Conservation (phyloP, 2,329 filamentous ascomycete species). For the Lachnellula willkommii region DNA sequence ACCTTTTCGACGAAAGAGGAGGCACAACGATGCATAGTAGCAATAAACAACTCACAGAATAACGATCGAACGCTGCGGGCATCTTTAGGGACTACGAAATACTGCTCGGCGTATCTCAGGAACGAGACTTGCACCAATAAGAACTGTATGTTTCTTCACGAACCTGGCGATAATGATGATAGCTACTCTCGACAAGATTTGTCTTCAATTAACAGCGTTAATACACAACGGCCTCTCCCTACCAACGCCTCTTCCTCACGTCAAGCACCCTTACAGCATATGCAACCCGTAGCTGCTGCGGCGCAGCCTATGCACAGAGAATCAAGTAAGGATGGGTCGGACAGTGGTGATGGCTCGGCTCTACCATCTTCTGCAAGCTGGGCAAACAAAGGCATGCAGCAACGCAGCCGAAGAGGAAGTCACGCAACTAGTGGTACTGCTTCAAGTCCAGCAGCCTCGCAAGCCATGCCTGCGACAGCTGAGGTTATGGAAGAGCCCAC, state of each 20-base stretch:
- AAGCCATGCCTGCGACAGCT: slow-evolving; percentile 48
- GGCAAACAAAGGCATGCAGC: slow-evolving; percentile 66
- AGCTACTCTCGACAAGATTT: slow-evolving; percentile 93
- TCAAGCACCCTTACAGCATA: slow-evolving; percentile 31
- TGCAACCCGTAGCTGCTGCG: slow-evolving; percentile 32
- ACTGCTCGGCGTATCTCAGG: slow-evolving; percentile 93
- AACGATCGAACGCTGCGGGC: slow-evolving; percentile 79
- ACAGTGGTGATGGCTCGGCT: slow-evolving; percentile 77
- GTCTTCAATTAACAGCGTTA: slow-evolving; percentile 88
- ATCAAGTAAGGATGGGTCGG: slow-evolving; percentile 70
- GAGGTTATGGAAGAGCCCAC: slow-evolving; percentile 44
- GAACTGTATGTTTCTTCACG: slow-evolving; percentile 96
- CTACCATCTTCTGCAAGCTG: slow-evolving; percentile 90
- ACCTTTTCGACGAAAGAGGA: slow-evolving; percentile 91
- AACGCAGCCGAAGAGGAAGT: slow-evolving; percentile 66
- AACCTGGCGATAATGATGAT: slow-evolving; percentile 96
- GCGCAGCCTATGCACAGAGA: slow-evolving; percentile 68
- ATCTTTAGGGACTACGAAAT: slow-evolving; percentile 86
- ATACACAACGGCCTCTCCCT: slow-evolving; percentile 64
- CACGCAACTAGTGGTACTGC: slow-evolving; percentile 75
- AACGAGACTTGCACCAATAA: slow-evolving; percentile 93
- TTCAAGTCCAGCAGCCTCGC: slow-evolving; percentile 73
- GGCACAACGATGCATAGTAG: slow-evolving; percentile 81
- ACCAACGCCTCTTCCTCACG: slow-evolving; percentile 47
- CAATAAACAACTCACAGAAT: slow-evolving; percentile 88